Evolutionary conservation across 352 stramenopile species (phyloP).

Genomic region (Globisporangium viniferum): DNA sequence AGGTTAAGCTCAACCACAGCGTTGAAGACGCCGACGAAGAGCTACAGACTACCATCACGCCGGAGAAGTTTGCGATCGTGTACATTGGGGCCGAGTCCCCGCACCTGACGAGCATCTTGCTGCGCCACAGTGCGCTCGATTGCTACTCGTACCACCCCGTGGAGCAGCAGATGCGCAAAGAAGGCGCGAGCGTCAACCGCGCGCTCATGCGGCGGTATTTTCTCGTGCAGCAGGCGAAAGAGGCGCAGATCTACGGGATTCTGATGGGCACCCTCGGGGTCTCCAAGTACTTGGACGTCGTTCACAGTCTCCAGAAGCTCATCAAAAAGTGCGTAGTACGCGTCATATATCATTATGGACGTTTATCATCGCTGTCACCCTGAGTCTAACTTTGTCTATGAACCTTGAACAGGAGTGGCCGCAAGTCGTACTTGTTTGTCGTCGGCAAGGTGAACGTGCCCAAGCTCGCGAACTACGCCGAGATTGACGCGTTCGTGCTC

Average conservation of each 20-base stretch:
- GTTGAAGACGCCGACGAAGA: constrained; percentile 6
- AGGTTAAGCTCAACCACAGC: constrained; percentile 29
- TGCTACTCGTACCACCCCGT: constrained; percentile 76
- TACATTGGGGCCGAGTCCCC: constrained; percentile 78
- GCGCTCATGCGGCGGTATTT: constrained; percentile 69
- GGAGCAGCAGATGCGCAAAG: constrained; percentile 37
- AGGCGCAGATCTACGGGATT: constrained; percentile 95
- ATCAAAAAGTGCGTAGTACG: constrained; percentile 73
- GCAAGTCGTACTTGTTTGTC: constrained; percentile 95
- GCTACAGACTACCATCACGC: constrained; percentile 24
- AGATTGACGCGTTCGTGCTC: constrained; percentile 97
- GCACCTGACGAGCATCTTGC: constrained; percentile 79
- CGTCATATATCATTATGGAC: background rate
- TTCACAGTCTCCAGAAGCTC: constrained; percentile 83
- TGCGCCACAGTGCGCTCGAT: constrained; percentile 65
- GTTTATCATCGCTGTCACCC: background rate
- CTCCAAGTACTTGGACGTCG: constrained; percentile 89
- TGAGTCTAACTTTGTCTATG: background rate
- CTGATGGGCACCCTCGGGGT: constrained; percentile 95
- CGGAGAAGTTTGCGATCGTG: constrained; percentile 44
- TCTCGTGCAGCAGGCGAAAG: constrained; percentile 91
- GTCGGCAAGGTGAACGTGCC: constrained; percentile 97
- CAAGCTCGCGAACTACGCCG: constrained; percentile 97
- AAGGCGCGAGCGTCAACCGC: constrained; percentile 65
- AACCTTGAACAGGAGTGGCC: constrained; percentile 61